Evolutionary conservation across 1,284 basidiomycete genomes (phyloP).

Genomic region (Mycena citricolor): DNA sequence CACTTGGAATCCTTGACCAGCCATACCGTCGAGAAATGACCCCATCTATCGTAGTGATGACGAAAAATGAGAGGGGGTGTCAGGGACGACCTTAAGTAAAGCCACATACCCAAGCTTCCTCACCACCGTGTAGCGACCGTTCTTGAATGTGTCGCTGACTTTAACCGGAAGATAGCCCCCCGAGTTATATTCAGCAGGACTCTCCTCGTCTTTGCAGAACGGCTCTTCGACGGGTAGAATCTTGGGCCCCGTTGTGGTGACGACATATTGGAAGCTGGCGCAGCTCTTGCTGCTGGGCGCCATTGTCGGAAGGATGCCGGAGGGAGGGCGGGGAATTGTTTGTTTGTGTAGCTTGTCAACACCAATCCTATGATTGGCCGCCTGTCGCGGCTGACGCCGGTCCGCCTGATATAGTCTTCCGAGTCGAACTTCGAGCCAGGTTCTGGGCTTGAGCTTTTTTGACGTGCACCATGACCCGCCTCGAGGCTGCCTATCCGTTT

Average conservation of each 20-base stretch:
- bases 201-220: constrained; percentile 71
- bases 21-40: constrained; percentile 89
- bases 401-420: too few relatives aligned
- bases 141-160: constrained; percentile 78
- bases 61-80: constrained; percentile 26
- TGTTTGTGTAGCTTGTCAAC: constrained; percentile 15
- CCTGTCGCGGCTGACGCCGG: too few relatives aligned
- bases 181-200: constrained; percentile 74
- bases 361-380: too few relatives aligned
- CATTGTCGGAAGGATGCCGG: constrained; percentile 26
- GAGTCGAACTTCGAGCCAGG: too few relatives aligned
- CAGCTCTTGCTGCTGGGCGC: constrained; percentile 59
- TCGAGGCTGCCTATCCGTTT: too few relatives aligned
- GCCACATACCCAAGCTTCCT: constrained; percentile 75
- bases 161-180: constrained; percentile 82
- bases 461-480: too few relatives aligned
- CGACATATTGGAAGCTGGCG: constrained; percentile 72
- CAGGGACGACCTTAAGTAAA: constrained; percentile 14
- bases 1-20: constrained; percentile 73
- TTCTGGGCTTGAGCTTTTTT: too few relatives aligned
- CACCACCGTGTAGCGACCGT: constrained; percentile 75
- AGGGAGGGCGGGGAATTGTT: constrained; percentile 18
- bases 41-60: constrained; percentile 61
- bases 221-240: constrained; percentile 66
- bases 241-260: constrained; percentile 64